Evolutionary conservation across 306 rosid genomes (phyloP), one percentile per base, ranked within the genome.

Genomic region (Lathyrus aphaca): DNA sequence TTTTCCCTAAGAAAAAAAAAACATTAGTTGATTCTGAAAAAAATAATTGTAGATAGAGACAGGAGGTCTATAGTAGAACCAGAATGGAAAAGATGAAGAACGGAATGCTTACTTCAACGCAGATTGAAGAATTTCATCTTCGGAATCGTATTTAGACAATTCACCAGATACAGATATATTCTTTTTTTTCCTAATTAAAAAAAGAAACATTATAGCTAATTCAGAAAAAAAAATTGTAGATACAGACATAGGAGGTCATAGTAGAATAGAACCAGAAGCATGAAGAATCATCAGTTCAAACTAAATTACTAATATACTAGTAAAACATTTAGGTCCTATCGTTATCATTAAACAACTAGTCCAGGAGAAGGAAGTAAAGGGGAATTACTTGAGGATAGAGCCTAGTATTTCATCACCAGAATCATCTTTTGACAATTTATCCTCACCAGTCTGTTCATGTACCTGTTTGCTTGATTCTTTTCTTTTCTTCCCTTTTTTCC

Each of bases 321-420:
- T n/a, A 39, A n/a, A n/a, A 65, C 39, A 59, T 29, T 16, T 59
- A 74, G 72, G 48, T 37, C 21, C 59, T n/a, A 67, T 60, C 66
- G 32, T 39, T 13, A 29, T 42, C 48, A 54, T 32, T 56, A 51
- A 71, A 66, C 42, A 61, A 5, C 39, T 19, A 35, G 10, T 50
- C 10, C n/a, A 30, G 59, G 49, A 32, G 38, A 53, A 61, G 37
- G 66, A 16, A 68, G 70, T 16, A 29, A 68, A 40, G 63, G 64
- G 62, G 63, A 50, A 73, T 69, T 84, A 86, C 96, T 79, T 82
- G 71, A 79, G 73, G 71, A 84, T 72, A 46, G 91, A 82, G 72
- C 81, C 74, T 70, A 86, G 85, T 57, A 79, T 50, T 72, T 86
- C 88, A 57, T 84, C 82, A 79, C 79, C 89, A 13, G 80, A 82